Evolutionary conservation across 441 rosid genomes (phyloP).

Genomic region (Capsella rubella): DNA sequence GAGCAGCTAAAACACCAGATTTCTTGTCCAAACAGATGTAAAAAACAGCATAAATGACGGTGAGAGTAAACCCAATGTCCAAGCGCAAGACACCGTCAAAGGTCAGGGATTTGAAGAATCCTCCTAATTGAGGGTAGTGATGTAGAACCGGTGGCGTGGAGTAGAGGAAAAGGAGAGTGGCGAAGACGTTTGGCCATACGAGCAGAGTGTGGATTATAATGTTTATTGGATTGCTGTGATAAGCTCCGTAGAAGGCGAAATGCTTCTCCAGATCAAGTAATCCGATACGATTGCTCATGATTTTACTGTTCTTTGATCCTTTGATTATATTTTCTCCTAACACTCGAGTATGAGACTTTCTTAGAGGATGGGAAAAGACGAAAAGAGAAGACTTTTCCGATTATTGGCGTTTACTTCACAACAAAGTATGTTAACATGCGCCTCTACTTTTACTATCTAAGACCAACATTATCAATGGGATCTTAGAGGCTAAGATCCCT

Average conservation of each 20-base stretch:
- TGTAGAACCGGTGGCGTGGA: conserved; percentile 54
- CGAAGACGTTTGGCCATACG: conserved; percentile 85
- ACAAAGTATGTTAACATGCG: conserved; percentile 16
- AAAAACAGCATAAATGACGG: conserved; percentile 55
- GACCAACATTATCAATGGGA: too few species aligned
- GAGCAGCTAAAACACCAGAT: conserved; percentile 79
- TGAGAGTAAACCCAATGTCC: conserved; percentile 59
- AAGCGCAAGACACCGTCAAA: conserved; percentile 49
- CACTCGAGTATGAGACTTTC: not conserved
- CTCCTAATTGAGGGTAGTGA: conserved; percentile 42
- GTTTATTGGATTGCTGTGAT: conserved; percentile 74
- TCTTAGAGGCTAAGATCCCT: too few species aligned
- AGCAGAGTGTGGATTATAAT: conserved; percentile 63
- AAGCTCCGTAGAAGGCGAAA: conserved; percentile 86
- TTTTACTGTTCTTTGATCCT: not conserved
- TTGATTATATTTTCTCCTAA: not conserved
- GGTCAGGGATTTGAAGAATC: conserved; percentile 42
- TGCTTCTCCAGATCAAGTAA: conserved; percentile 80
- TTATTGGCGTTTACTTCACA: not conserved
- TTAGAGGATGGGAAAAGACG: not conserved
- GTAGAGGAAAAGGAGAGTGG: conserved; percentile 59
- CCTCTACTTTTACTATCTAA: not conserved
- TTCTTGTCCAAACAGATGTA: conserved; percentile 65
- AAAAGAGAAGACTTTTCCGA: conserved; percentile 19
- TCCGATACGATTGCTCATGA: conserved; percentile 50